These are phyloP conservation scores for Biscogniauxia marginata DNA, from an alignment of 2,329 filamentous ascomycete species.

Conservation along the genomic window DNA sequence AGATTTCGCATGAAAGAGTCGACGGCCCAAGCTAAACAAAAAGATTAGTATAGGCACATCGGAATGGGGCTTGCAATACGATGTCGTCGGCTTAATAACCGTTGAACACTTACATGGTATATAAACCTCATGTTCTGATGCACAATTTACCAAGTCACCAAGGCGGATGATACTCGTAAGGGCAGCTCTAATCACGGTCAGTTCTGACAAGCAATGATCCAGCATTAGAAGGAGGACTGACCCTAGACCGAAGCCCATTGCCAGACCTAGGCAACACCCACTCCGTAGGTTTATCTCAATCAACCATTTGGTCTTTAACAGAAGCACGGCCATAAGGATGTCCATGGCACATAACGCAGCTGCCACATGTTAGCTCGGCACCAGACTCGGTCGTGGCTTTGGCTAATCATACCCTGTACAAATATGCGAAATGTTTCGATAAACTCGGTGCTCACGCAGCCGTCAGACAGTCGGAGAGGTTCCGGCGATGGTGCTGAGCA, in stretches of 20 bases:
- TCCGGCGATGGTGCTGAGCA: slow-evolving; percentile 6
- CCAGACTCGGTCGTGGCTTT: background rate
- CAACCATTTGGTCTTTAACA: slow-evolving; percentile 17
- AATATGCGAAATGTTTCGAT: slow-evolving; percentile 8
- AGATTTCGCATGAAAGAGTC: slow-evolving; percentile 19
- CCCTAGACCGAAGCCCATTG: no score
- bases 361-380: slow-evolving; percentile 10
- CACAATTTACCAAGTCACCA: no score
- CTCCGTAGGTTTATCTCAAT: slow-evolving; percentile 18
- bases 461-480: slow-evolving; percentile 8
- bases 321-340: slow-evolving; percentile 14
- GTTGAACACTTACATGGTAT: slow-evolving; percentile 8
- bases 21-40: slow-evolving; percentile 11
- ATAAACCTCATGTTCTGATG: no score
- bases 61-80: background rate
- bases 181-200: no score
- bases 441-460: slow-evolving; percentile 9
- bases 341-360: slow-evolving; percentile 18
- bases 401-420: slow-evolving; percentile 11
- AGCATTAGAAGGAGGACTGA: no score
- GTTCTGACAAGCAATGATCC: no score
- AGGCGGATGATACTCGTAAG: no score
- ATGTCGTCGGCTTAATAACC: background rate
- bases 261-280: slow-evolving; percentile 17
- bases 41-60: no score